Evolutionary conservation across 1,284 basidiomycete genomes (phyloP).

Genomic region (Irpex rosettiformis): DNA sequence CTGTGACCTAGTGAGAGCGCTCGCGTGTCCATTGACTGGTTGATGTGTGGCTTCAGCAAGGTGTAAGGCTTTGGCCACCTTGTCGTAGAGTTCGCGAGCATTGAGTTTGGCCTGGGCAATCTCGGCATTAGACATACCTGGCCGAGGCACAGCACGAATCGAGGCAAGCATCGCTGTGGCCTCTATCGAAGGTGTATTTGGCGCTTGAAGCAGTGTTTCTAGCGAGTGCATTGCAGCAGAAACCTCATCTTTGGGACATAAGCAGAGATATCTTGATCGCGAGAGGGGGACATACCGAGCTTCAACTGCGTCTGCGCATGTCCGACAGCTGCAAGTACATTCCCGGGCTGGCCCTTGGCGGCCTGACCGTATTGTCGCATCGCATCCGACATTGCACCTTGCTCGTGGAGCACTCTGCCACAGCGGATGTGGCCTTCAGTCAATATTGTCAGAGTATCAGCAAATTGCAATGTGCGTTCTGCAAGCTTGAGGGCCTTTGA

Average conservation of each 20-base stretch:
- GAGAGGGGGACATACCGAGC: conserved; percentile 49
- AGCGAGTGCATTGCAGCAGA: conserved; percentile 84
- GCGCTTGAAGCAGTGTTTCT: conserved; percentile 72
- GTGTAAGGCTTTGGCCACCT: conserved; percentile 65
- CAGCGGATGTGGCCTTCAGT: conserved; percentile 79
- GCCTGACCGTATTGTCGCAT: conserved; percentile 75
- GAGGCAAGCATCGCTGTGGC: conserved; percentile 88
- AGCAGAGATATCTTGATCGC: not conserved
- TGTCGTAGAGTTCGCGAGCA: conserved; percentile 81
- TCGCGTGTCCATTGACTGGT: conserved; percentile 30
- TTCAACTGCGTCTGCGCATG: conserved; percentile 84
- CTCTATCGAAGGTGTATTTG: conserved; percentile 65
- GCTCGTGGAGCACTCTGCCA: conserved; percentile 74
- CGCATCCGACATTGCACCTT: conserved; percentile 61
- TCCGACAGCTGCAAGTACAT: conserved; percentile 78
- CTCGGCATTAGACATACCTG: conserved; percentile 74
- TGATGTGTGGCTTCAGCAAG: conserved; percentile 43
- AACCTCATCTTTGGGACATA: conserved; percentile 54
- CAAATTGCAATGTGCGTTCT: conserved; percentile 89
- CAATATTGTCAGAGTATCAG: conserved; percentile 77
- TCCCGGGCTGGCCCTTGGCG: conserved; percentile 69
- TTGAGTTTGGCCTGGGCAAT: conserved; percentile 65
- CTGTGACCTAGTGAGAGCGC: conserved; percentile 34
- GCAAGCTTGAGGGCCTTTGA: conserved; percentile 82
- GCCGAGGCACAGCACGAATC: conserved; percentile 74